Base-by-base conservation (phyloP, 768 basidiomycete species). In the Galerina marginata region DNA sequence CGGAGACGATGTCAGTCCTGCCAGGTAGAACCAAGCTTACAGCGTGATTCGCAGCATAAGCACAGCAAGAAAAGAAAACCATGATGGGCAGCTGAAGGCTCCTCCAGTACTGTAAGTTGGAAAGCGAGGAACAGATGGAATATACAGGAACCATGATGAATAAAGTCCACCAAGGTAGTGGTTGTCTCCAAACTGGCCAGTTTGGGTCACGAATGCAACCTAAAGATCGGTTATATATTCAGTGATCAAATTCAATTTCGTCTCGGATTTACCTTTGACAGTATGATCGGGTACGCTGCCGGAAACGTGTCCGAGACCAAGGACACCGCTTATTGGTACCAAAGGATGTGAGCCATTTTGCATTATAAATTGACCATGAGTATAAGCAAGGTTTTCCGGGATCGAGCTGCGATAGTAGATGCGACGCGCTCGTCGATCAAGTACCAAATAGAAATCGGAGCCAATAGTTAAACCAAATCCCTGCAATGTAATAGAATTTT, bases 381-480 rank as follows among this genome's bases (percentile, higher is more conserved):
- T 73, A 60, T 81, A 77, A 33, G 75, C 81, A 46, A 83, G 69
- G 56, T 77, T 79, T 42, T 64, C 56, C 16, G 77, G 70, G 61
- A 69, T 65, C 68, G 78, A 65, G 74, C 83, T 70, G 67, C 75
- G 73, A 80, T 86, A 75, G 76, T 85, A 81, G 73, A 81, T 52
- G 39, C 69, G 74, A 50, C 80, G 79, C 38, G 89, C 88, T 49
- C 76, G 79, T 14, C 79, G 81, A 70, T 92, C 88, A 45, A 93
- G 77, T 2, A 91, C 80, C 44, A 92, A 81, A 72, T 89, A 92
- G 54, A 93, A 76, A 67, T 94, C 93, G 4, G 90, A 92, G 40
- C 92, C 92, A 60, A 93, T 90, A 20, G 89, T 90, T 57, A 94
- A 75, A 47, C 92, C 91, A 69, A 93, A 94, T 7, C 93, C 92